Base-by-base conservation (phyloP, 257 asterid genomes). In the Primulina eburnea region DNA sequence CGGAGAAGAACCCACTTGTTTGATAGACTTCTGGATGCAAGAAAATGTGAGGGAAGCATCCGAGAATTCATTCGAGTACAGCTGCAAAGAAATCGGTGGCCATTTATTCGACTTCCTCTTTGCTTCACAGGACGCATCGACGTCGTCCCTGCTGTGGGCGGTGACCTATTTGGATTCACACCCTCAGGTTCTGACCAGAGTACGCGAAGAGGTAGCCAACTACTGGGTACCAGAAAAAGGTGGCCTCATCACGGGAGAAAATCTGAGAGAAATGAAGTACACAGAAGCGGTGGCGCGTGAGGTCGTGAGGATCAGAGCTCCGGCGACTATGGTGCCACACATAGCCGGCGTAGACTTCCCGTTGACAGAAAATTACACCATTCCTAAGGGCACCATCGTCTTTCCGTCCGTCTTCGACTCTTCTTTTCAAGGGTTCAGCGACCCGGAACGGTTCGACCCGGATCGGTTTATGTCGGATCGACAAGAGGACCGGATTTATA, bases 271-370 rank as follows among this genome's bases (percentile, higher is more conserved):
- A 75, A 88, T 92, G 98, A 83, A 78, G 85, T 92, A 82, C 82
- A 83, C 90, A 40, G 96, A 89, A 73, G 98, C 98, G 60, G 98
- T 92, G 78, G 92, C 96, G 60, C 90, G 92, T 62, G 98, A 92
- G 85, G 91, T 92, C 0, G 77, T 90, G 38, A 79, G 98, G 34
- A 85, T 85, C 21, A 74, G 98, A 53, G 86, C 98, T 29, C 98
- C 98, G 75, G 98, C 98, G 17, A 87, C 98, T 0, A 62, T 90
- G 95, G 98, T 92, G 43, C 98, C 98, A 0, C 98, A 92, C 82
- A 87, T 90, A 10, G 97, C 98, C 76, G 96, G 96, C 0, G 88
- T 68, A 16, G 96, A 90, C 40, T 85, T 81, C 66, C 83, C 67
- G 14, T 76, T 92, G 79, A 90, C 96, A 1, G 88, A 88, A 33